Evolutionary conservation across 1,284 basidiomycete genomes (phyloP), one percentile per base, ranked within the genome.

Genomic region (Anthracocystis panici-leucophaei): DNA sequence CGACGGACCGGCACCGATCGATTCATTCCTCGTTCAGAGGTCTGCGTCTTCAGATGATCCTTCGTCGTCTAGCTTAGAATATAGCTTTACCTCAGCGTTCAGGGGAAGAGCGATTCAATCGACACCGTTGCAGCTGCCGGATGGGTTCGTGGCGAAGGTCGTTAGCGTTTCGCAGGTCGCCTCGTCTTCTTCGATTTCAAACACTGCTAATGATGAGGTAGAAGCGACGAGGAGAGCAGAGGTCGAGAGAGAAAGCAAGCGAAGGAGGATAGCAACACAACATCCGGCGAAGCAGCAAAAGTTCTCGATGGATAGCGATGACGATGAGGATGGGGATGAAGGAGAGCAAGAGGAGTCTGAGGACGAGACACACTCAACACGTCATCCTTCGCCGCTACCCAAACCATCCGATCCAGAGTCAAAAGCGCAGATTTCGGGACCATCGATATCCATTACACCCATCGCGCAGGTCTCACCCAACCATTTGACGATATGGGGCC

Each of bases 271-370:
- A 3, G 31, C 61, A 4, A 53, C 55, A 6, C 56, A 57, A 25
- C 54, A 50, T 0, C 68, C 68, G 1, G 57, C 57, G 3, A 63
- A 44, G 38, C 67, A 69, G 63, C 76, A 72, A 31, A 61, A 54
- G 29, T 78, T 78, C 41, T 70, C 66, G 38, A 75, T 78, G 69
- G 77, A 78, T 29, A 73, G 64, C 55, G 77, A 78, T 18, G 72
- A 75, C 21, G 76, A 78, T 3, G 62, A 78, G 2, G 55, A 70
- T 3, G 58, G 59, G 9, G 58, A 63, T 1, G 59, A 38, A 5
- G 21, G 27, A 11, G 54, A 50, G 35, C 49, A 57, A 14, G 52
- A 45, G 29, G 20, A 42, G 6, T 42, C 25, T 12, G 41, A 27
- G 16, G 53, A 56, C 41, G 42, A 56, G 21, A n/a, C 5, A 2